Conservation (phyloP, 2,329 filamentous ascomycete species). For the Rhytidhysteron rufulum region DNA sequence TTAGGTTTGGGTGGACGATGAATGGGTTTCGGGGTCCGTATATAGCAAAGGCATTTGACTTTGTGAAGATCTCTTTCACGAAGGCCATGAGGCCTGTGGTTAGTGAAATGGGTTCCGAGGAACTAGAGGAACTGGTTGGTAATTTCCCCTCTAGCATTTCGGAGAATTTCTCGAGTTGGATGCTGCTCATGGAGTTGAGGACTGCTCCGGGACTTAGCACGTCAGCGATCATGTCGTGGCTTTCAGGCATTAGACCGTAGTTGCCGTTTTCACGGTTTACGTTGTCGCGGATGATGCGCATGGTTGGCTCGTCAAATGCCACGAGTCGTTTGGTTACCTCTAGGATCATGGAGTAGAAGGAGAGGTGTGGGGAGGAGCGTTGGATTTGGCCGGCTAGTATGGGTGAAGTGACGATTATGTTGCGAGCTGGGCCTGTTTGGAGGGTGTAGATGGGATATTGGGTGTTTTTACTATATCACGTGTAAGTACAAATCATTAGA, state of each 20-base stretch:
- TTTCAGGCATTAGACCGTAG: slow-evolving; percentile 31
- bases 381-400: slow-evolving; percentile 33
- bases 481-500: neutral
- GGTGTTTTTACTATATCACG: neutral
- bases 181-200: neutral
- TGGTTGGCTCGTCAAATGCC: slow-evolving; percentile 23
- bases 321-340: slow-evolving; percentile 36
- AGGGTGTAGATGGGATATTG: slow-evolving; percentile 34
- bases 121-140: slow-evolving; percentile 16
- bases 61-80: slow-evolving; percentile 31
- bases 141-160: slow-evolving; percentile 8
- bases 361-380: slow-evolving; percentile 31
- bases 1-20: slow-evolving; percentile 18
- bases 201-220: slow-evolving; percentile 21
- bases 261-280: slow-evolving; percentile 20
- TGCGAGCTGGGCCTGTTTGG: slow-evolving; percentile 37
- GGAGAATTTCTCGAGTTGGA: neutral
- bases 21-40: slow-evolving; percentile 40
- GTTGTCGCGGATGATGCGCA: slow-evolving; percentile 22
- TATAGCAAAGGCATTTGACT: slow-evolving; percentile 34
- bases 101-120: neutral
- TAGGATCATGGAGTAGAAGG: slow-evolving; percentile 37
- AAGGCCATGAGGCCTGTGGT: slow-evolving; percentile 30
- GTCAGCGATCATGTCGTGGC: slow-evolving; percentile 29
- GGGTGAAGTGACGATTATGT: slow-evolving; percentile 40